Evolutionary conservation across 495 filamentous ascomycete genomes (phyloP).

Genomic region (Trichoderma virens): DNA sequence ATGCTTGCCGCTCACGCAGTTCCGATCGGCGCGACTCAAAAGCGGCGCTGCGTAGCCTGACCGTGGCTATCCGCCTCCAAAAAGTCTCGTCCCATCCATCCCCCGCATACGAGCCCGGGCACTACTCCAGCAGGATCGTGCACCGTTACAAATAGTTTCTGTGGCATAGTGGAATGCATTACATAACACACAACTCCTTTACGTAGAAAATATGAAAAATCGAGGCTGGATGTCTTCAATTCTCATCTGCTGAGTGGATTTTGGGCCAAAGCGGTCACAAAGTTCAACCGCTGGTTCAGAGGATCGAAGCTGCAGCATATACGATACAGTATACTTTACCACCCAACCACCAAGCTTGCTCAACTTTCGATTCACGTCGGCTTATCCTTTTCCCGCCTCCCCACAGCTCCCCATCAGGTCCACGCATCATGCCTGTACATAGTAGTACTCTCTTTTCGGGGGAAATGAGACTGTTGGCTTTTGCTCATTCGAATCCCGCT

Average conservation of each 20-base stretch:
- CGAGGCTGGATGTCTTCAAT: neutral
- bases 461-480: slow-evolving; percentile 45
- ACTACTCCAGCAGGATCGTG: neutral
- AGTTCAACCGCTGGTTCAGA: too few relatives aligned
- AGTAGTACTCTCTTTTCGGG: too few relatives aligned
- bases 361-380: neutral
- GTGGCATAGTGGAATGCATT: neutral
- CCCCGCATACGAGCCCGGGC: neutral
- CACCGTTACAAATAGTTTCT: neutral
- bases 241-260: neutral
- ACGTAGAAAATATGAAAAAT: neutral
- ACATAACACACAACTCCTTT: neutral
- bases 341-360: too few relatives aligned
- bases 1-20: neutral
- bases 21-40: neutral
- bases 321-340: too few relatives aligned
- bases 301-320: too few relatives aligned
- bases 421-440: too few relatives aligned
- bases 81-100: neutral
- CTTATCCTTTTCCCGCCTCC: slow-evolving; percentile 5
- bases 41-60: neutral
- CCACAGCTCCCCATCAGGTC: slow-evolving; percentile 15
- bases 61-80: neutral
- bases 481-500: slow-evolving; percentile 32
- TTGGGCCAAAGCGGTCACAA: too few relatives aligned